Conservation (phyloP, 192 early-diverging fungal genomes). For the Funneliformis mosseae region DNA sequence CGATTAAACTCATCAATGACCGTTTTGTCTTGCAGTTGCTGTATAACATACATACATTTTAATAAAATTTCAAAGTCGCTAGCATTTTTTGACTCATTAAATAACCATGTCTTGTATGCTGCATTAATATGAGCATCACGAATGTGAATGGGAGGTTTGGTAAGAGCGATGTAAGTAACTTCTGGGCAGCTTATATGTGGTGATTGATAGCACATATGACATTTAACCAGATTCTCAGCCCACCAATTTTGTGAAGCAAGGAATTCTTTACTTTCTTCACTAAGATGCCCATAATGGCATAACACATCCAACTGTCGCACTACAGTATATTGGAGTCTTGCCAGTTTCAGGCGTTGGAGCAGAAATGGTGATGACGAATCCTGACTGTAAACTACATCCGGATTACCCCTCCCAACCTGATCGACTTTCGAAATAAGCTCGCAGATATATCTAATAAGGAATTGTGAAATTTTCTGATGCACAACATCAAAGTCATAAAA, state of each 20-base stretch:
- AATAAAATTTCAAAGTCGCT: constrained; percentile 37
- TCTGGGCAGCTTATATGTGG: constrained; percentile 22
- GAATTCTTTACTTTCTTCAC: neutral
- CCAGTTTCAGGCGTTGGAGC: neutral
- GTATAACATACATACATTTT: constrained; percentile 34
- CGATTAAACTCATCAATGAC: neutral
- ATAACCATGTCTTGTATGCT: neutral
- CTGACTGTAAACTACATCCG: constrained; percentile 9
- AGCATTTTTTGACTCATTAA: constrained; percentile 13
- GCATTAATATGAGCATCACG: neutral
- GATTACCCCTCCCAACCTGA: neutral
- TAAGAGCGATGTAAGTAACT: neutral
- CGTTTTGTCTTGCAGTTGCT: neutral
- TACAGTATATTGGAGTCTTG: constrained; percentile 7
- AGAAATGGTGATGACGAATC: constrained; percentile 1
- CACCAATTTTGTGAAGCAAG: neutral
- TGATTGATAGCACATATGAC: constrained; percentile 22
- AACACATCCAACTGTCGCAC: neutral
- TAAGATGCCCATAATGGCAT: neutral
- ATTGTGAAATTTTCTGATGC: neutral
- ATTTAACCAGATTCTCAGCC: constrained; percentile 21
- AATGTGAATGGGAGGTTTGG: neutral
- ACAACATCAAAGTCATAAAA: neutral
- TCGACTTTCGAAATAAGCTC: neutral
- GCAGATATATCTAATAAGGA: neutral